Evolutionary conservation across 306 rosid species (phyloP).

Genomic region (Rubus parviflorus): DNA sequence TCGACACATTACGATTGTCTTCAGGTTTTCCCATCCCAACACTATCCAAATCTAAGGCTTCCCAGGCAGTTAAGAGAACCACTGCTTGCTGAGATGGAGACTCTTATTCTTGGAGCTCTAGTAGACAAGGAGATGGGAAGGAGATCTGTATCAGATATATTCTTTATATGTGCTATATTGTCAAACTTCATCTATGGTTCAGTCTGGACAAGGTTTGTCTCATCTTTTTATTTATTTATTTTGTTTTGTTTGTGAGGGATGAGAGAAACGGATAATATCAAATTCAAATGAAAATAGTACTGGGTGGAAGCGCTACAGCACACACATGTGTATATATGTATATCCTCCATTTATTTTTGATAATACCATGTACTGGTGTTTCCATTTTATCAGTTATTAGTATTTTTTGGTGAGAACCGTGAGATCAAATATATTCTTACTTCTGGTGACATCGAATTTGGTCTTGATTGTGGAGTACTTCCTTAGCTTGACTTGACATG

Average conservation of each 20-base stretch:
- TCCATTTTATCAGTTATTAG: background rate
- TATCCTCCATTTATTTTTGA: background rate
- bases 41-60: slow-evolving; percentile 46
- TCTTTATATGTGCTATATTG: slow-evolving; percentile 65
- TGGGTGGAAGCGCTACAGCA: background rate
- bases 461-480: background rate
- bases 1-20: slow-evolving; percentile 23
- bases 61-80: slow-evolving; percentile 69
- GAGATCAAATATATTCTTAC: background rate
- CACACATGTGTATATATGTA: background rate
- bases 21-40: slow-evolving; percentile 51
- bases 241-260: background rate
- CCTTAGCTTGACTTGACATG: background rate
- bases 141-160: slow-evolving; percentile 52
- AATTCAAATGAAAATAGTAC: background rate
- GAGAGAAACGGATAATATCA: background rate
- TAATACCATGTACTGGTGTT: background rate
- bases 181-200: slow-evolving; percentile 66
- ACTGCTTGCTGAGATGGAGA: slow-evolving; percentile 73
- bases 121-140: slow-evolving; percentile 50
- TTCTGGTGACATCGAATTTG: background rate
- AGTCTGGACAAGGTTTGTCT: slow-evolving; percentile 58
- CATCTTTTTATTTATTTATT: slow-evolving; percentile 6
- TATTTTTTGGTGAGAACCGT: background rate
- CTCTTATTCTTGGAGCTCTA: slow-evolving; percentile 52